Evolutionary conservation across 1,284 basidiomycete species (phyloP).

Genomic region (Tetrapyrgos nigripes): DNA sequence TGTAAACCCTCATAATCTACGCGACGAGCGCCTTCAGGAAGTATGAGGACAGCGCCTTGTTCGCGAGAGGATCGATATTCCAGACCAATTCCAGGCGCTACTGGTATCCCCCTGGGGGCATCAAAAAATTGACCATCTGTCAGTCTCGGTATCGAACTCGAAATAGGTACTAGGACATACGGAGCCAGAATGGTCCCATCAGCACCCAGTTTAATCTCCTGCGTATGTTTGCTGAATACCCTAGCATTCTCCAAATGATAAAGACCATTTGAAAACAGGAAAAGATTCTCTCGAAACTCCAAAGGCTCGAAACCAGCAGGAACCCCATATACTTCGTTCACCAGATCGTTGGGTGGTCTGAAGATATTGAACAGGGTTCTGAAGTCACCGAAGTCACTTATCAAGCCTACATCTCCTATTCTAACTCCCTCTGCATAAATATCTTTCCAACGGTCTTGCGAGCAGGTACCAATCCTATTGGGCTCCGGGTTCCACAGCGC

Average conservation of each 20-base stretch:
- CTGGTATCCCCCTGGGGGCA: not conserved
- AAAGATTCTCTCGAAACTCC: not conserved
- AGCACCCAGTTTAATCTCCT: not conserved
- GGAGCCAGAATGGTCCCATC: not conserved
- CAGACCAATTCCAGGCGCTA: not conserved
- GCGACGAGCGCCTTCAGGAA: conserved; percentile 12
- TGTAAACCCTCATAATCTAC: not conserved
- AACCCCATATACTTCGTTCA: not conserved
- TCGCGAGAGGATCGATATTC: not conserved
- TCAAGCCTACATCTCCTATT: not conserved
- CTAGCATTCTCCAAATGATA: not conserved
- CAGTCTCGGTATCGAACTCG: no score
- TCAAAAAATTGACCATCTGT: not conserved
- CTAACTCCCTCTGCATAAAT: not conserved
- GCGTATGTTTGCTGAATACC: not conserved
- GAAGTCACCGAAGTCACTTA: not conserved
- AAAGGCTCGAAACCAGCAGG: not conserved
- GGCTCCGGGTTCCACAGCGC: not conserved
- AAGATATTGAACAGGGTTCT: not conserved
- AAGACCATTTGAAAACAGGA: not conserved
- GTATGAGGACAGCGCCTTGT: conserved; percentile 2
- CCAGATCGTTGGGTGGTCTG: not conserved
- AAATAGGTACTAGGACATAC: not conserved
- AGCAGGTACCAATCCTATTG: not conserved
- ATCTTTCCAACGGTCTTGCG: not conserved